Evolutionary conservation across 2,329 filamentous ascomycete genomes (phyloP), one percentile per base, ranked within the genome.

Genomic region (Sclerotinia glacialis): DNA sequence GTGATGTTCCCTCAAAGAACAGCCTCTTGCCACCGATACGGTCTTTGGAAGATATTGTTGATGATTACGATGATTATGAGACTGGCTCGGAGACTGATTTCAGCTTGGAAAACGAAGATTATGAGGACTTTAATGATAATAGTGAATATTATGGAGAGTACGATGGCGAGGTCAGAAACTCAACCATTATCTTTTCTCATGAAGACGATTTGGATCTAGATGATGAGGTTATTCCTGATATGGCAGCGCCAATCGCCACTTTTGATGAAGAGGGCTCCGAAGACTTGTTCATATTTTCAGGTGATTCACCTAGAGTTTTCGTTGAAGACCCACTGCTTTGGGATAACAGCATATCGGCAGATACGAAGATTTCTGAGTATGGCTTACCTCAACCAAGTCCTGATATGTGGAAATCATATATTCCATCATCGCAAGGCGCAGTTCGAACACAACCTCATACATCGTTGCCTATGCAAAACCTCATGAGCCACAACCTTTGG

Each of bases 1-100:
- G 82, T 65, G 75, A 81, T 59, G 76, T 86, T 5, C 83, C 84
- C 4, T 83, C 83, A 16, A 82, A 79, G 70, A 73, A 82, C 52
- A 86, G 82, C 71, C 74, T 86, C 11, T 74, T 85, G 23, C 81
- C 80, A 34, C 59, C 55, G 42, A 34, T 14, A 52, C 18, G 16
- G 1, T 18, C 34, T 7, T 26, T 61, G 2, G 59, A 63, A 44
- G 55, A 69, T 5, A 70, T 68, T 2, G 67, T 70, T n/a, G 68
- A 72, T 16, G 67, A 73, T n/a, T 69, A 71, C 63, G 73, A 61
- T 34, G 46, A 65, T 0, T 59, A 65, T 46, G 34, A 60, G 18
- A 40, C 23, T 26, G 52, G 72, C 54, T 65, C 65, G 23, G 67
- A 67, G n/a, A 71, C 66, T 40, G 71, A 64, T 49, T 67, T 64